These are phyloP conservation scores for Alternaria brassicae DNA, from an alignment of 2,329 filamentous ascomycete species.

Conservation along the genomic window DNA sequence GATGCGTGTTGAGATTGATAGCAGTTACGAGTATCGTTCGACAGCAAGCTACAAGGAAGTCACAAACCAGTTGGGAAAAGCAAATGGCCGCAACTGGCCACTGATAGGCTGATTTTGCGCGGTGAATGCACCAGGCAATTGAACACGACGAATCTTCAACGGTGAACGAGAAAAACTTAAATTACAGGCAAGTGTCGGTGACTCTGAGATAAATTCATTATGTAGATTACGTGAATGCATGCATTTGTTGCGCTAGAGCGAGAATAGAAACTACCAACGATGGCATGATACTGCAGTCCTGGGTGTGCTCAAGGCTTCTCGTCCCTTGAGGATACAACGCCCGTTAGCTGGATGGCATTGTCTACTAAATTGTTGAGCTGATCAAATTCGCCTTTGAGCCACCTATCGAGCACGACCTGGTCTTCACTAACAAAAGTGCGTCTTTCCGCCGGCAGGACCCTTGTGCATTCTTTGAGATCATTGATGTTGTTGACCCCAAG, in stretches of 20 bases:
- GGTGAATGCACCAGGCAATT: not conserved
- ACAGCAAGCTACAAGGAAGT: not conserved
- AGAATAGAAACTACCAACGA: not conserved
- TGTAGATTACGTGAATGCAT: not conserved
- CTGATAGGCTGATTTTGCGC: not conserved
- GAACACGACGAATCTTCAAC: not conserved
- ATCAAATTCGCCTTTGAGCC: conserved; percentile 43
- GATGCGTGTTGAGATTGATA: not conserved
- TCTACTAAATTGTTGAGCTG: conserved; percentile 46
- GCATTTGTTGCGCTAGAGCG: not conserved
- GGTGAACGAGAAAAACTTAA: not conserved
- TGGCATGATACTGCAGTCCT: not conserved
- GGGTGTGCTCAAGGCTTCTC: not conserved
- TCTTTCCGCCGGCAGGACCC: conserved; percentile 53
- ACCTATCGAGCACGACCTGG: conserved; percentile 38
- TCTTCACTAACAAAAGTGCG: conserved; percentile 37
- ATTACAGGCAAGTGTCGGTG: not conserved
- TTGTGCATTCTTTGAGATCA: conserved; percentile 62
- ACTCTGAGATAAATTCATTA: not conserved
- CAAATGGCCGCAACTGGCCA: not conserved
- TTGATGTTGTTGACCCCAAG: conserved; percentile 66
- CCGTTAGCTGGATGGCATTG: conserved; percentile 44
- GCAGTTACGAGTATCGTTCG: not conserved
- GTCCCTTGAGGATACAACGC: conserved; percentile 22
- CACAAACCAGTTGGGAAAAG: not conserved